These are phyloP conservation scores for Penicillium griseofulvum DNA, from an alignment of 2,329 filamentous ascomycete genomes.

Conservation along the genomic window DNA sequence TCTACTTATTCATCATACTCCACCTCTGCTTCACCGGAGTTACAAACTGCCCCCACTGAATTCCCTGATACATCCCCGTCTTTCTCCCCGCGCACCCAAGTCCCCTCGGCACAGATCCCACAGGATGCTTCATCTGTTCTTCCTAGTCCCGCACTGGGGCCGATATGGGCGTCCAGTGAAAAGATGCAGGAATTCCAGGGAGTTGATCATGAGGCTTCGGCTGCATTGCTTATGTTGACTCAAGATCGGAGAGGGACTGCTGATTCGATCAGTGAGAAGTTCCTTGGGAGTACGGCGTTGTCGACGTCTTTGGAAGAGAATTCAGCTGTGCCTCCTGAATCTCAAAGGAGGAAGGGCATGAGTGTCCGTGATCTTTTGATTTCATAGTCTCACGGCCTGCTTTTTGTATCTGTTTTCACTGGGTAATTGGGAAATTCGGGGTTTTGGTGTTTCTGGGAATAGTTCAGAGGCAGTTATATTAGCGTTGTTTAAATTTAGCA, in stretches of 20 bases:
- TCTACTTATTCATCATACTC: slow-evolving; percentile 32
- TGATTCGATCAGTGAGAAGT: slow-evolving; percentile 30
- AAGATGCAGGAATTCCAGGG: slow-evolving; percentile 25
- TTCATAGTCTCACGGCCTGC: slow-evolving; percentile 31
- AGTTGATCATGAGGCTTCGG: slow-evolving; percentile 76
- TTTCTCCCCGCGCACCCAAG: slow-evolving; percentile 33
- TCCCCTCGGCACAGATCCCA: slow-evolving; percentile 20
- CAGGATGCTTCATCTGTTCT: slow-evolving; percentile 33
- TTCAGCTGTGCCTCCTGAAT: slow-evolving; percentile 6
- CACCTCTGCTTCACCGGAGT: slow-evolving; percentile 38
- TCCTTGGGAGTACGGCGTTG: slow-evolving; percentile 1
- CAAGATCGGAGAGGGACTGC: slow-evolving; percentile 63
- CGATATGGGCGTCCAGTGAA: slow-evolving; percentile 23
- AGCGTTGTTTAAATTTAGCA: background rate
- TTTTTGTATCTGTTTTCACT: slow-evolving; percentile 1
- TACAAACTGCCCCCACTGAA: slow-evolving; percentile 22
- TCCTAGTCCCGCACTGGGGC: slow-evolving; percentile 37
- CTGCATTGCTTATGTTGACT: slow-evolving; percentile 84
- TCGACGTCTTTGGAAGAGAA: slow-evolving; percentile 5
- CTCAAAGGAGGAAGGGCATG: slow-evolving; percentile 48
- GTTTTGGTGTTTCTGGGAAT: background rate
- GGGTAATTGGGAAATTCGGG: background rate
- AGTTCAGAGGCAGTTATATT: background rate
- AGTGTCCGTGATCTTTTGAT: slow-evolving; percentile 57
- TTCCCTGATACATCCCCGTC: slow-evolving; percentile 31